Percentiles rank a stretch among this genome's conserved stretches.
Evolutionary conservation across 805 yeast species (phyloP).

Genomic region (Metschnikowia lachancei): DNA sequence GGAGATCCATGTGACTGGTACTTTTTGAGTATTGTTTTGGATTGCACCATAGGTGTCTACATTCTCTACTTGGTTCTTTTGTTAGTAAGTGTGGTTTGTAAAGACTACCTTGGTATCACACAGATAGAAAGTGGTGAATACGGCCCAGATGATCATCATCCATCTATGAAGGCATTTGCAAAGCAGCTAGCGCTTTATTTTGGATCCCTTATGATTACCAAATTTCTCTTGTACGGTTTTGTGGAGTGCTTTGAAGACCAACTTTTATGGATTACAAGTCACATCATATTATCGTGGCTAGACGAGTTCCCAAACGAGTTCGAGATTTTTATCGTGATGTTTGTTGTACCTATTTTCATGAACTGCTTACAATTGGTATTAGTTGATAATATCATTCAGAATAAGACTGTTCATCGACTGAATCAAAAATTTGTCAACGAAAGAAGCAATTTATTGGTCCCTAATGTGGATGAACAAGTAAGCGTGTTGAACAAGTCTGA

Average conservation of each 20-base stretch:
- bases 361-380: conserved; percentile 72
- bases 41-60: conserved; percentile 92
- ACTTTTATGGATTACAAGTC: conserved; percentile 54
- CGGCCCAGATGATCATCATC: conserved; percentile 61
- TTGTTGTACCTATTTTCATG: conserved; percentile 71
- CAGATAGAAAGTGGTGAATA: conserved; percentile 56
- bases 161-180: conserved; percentile 49
- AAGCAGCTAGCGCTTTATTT: conserved; percentile 74
- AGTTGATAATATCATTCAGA: conserved; percentile 70
- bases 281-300: conserved; percentile 79
- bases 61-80: conserved; percentile 57
- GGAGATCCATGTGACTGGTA: conserved; percentile 91
- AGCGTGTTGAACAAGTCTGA: neutral
- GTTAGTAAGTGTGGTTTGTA: conserved; percentile 41
- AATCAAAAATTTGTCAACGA: conserved; percentile 20
- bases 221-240: conserved; percentile 55
- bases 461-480: conserved; percentile 9
- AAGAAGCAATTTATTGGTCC: neutral
- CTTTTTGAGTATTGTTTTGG: conserved; percentile 81
- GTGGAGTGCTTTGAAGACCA: conserved; percentile 64
- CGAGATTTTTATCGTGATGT: conserved; percentile 84
- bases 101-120: conserved; percentile 40
- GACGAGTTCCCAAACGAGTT: conserved; percentile 68
- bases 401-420: conserved; percentile 41
- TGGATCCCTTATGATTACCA: conserved; percentile 62